Base-by-base conservation (phyloP, 2,329 filamentous ascomycete species). In the Ceratocystis huliohia region DNA sequence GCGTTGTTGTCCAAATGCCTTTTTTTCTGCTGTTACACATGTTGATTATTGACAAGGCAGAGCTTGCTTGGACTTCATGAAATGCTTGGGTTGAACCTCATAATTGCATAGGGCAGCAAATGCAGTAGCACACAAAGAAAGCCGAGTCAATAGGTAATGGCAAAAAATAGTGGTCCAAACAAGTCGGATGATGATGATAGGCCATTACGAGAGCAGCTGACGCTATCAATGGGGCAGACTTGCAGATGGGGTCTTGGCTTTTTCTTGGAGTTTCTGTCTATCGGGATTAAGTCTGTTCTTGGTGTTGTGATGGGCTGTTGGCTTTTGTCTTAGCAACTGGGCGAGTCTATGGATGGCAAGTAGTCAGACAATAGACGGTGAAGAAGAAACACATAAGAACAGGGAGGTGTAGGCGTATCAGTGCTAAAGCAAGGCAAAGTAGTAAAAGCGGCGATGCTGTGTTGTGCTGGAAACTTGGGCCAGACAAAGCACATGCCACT, bases 201-300 rank as follows among this genome's bases (percentile, higher is more conserved):
- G 17, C 20, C 6, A 64, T 64, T 64, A 20, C 22, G 25, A 37
- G 28, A 53, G 50, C 45, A 50, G 62, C 62, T 53, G 62, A 53
- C 62, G 25, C 41, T 50, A 46, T 33, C 25, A 57, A 28, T 50
- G 28, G 33, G n/a, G 30, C 7, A 37, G 46, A 15, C 50, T 62
- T 67, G 66, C 63, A 67, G 65, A 25, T 22, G 2, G 22, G n/a
- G 62, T 62, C 56, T 67, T 67, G 66, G 66, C 66, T 65, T 61
- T 48, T 64, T 64, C 46, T 64, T 64, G 45, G 45, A n/a, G 46
- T 53, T 37, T 56, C 20, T 53, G 53, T 57, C 30, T 57, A 57
- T 57, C 25, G 22, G 53, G 22, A 20, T n/a, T 50, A 50, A 22
- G n/a, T 6, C 46, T 50, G n/a, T 50, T 33, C 30, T 33, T 22